Conservation (phyloP, 768 basidiomycete species). For the Rhizopogon vulgaris region DNA sequence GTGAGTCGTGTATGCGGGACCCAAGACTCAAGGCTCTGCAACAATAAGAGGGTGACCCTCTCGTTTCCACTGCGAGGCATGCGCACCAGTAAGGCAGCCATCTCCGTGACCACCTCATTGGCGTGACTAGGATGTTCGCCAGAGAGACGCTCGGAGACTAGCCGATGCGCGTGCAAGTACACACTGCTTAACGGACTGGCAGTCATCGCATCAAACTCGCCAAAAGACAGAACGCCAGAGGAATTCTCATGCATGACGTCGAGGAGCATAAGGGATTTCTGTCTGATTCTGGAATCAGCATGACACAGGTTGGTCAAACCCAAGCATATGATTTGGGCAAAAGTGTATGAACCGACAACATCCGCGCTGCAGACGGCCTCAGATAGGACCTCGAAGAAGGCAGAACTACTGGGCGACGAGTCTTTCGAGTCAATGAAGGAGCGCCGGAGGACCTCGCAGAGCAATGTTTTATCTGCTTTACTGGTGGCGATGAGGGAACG, state of each 20-base stretch:
- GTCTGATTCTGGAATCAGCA: constrained; percentile 53
- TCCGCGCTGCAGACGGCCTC: constrained; percentile 56
- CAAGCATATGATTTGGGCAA: constrained; percentile 70
- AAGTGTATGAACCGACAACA: constrained; percentile 51
- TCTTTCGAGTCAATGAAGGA: constrained; percentile 57
- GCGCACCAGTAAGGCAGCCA: constrained; percentile 67
- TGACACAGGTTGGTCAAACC: constrained; percentile 84
- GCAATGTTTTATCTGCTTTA: constrained; percentile 46
- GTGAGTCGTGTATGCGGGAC: constrained; percentile 56
- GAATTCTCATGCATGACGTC: constrained; percentile 66
- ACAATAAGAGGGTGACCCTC: constrained; percentile 49
- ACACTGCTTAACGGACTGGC: constrained; percentile 68
- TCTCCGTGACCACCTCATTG: constrained; percentile 58
- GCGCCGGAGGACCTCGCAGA: constrained; percentile 61
- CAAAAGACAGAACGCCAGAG: constrained; percentile 61
- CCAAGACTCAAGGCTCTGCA: constrained; percentile 84
- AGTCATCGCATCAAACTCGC: constrained; percentile 67
- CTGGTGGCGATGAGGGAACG: constrained; percentile 58
- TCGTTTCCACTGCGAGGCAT: constrained; percentile 45
- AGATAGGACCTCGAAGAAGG: constrained; percentile 75
- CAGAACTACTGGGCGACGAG: constrained; percentile 47
- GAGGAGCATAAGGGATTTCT: constrained; percentile 73
- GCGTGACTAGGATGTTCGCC: constrained; percentile 67
- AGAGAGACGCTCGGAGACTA: constrained; percentile 73
- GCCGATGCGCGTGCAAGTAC: constrained; percentile 74